Percentiles rank a stretch among this genome's conserved stretches.
phyloP scores from a whole-genome alignment of 2,329 filamentous ascomycete genomes.

The Thielaviopsis musarum region DNA sequence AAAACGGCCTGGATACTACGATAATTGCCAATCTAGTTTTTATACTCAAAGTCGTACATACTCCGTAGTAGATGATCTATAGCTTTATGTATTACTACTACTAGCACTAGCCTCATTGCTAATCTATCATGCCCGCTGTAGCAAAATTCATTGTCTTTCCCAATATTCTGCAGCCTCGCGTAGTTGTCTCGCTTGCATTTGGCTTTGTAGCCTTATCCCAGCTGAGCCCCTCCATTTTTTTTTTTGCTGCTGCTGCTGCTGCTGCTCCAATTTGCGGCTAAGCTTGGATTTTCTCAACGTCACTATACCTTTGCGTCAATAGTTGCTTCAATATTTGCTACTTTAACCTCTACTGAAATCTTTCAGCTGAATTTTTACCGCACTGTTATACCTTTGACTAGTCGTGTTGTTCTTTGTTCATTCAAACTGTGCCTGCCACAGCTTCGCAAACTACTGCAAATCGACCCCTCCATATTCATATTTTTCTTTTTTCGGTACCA shows the following conservation, averaged over 20 bases:
- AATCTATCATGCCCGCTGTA: neutral
- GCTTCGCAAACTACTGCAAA: neutral
- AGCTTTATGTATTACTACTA: too few relatives aligned
- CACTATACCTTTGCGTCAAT: neutral
- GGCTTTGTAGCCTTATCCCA: neutral
- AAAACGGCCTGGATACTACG: too few relatives aligned
- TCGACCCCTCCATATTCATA: neutral
- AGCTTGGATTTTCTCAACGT: neutral
- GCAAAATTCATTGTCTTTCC: neutral
- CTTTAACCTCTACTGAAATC: neutral
- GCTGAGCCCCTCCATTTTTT: neutral
- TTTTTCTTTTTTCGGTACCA: neutral
- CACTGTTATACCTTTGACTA: neutral
- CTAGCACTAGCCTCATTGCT: too few relatives aligned
- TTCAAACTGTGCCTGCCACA: neutral
- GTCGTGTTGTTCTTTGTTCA: neutral
- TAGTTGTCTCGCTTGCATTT: neutral
- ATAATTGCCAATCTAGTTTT: too few relatives aligned
- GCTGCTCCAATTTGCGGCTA: constrained; percentile 15
- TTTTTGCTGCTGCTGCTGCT: too few relatives aligned
- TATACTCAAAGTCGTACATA: too few relatives aligned
- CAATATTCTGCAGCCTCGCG: neutral
- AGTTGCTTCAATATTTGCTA: too few relatives aligned
- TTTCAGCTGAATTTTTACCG: neutral
- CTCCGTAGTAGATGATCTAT: too few relatives aligned